Evolutionary conservation across 192 early-diverging fungal genomes (phyloP).

Genomic region (Mortierella alpina): DNA sequence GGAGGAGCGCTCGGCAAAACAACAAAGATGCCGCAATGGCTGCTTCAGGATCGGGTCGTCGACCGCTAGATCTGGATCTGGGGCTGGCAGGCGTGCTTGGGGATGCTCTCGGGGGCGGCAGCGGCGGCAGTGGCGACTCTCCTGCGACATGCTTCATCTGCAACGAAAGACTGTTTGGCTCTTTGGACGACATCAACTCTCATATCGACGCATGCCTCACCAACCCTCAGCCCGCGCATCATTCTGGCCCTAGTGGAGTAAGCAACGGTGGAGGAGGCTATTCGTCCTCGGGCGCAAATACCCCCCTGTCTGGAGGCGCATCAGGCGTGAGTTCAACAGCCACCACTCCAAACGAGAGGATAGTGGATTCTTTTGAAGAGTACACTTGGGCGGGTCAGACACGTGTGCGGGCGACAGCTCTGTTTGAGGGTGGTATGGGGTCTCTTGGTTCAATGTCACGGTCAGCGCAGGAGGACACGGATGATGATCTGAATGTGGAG

Average conservation of each 20-base stretch:
- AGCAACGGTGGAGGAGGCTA: constrained; percentile 11
- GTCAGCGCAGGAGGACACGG: constrained; percentile 67
- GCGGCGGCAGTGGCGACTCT: constrained; percentile 17
- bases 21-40: constrained; percentile 22
- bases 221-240: constrained; percentile 29
- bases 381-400: constrained; percentile 88
- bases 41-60: constrained; percentile 15
- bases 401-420: constrained; percentile 80
- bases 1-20: constrained; percentile 24
- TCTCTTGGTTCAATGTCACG: constrained; percentile 52
- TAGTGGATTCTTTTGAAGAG: constrained; percentile 67
- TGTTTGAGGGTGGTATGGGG: constrained; percentile 83
- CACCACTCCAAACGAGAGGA: constrained; percentile 17
- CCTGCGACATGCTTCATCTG: constrained; percentile 75
- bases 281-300: constrained; percentile 23
- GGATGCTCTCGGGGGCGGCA: constrained; percentile 16
- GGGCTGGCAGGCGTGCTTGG: constrained; percentile 12
- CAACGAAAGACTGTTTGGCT: constrained; percentile 64
- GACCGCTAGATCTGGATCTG: constrained; percentile 9
- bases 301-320: constrained; percentile 12
- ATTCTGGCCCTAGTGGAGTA: background rate
- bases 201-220: constrained; percentile 84
- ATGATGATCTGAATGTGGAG: constrained; percentile 88
- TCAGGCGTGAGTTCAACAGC: constrained; percentile 16
- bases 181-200: constrained; percentile 69